Evolutionary conservation across 768 basidiomycete genomes (phyloP), one percentile per base, ranked within the genome.

Genomic region (Termitomyces sp.): DNA sequence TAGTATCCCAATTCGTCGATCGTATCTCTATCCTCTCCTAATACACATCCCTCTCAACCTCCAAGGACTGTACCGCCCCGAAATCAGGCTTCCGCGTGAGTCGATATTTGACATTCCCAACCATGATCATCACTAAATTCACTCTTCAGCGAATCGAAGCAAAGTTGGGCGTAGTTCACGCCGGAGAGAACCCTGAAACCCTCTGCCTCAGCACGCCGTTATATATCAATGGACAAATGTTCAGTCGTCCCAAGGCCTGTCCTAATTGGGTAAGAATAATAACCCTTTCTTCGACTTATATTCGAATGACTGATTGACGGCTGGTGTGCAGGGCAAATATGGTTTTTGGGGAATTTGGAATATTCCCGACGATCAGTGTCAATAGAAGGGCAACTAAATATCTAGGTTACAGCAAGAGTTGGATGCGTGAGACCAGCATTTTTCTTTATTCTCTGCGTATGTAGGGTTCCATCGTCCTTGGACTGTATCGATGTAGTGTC

Each of bases 311-410:
- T 2, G 1, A 41, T 47, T n/a, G 11, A n/a, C 13, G 35, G 20
- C 35, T 49, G 23, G 35, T 16, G 0, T 12, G 9, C 18, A 59
- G 58, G 41, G 51, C 7, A 6, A 5, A 15, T 15, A 56, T 39
- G 58, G 58, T 13, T 56, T 39, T 15, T 59, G 58, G 58, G 58
- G 54, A 20, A 56, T 59, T 10, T 59, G 58, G 58, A 35, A 59
- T 25, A 13, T 59, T 12, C 54, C 54, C 7, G 58, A 56, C 6
- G 58, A 52, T 16, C 25, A 18, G n/a, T 59, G 58, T 9, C 29
- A 29, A 3, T 29, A 29, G 29, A 29, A n/a, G n/a, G n/a, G n/a
- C n/a, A n/a, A n/a, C n/a, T n/a, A n/a, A n/a, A n/a, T n/a, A n/a
- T n/a, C n/a, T n/a, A n/a, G n/a, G n/a, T n/a, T n/a, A n/a, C n/a